Conservation (phyloP, 2,329 filamentous ascomycete species). For the Colletotrichum paranaense region DNA sequence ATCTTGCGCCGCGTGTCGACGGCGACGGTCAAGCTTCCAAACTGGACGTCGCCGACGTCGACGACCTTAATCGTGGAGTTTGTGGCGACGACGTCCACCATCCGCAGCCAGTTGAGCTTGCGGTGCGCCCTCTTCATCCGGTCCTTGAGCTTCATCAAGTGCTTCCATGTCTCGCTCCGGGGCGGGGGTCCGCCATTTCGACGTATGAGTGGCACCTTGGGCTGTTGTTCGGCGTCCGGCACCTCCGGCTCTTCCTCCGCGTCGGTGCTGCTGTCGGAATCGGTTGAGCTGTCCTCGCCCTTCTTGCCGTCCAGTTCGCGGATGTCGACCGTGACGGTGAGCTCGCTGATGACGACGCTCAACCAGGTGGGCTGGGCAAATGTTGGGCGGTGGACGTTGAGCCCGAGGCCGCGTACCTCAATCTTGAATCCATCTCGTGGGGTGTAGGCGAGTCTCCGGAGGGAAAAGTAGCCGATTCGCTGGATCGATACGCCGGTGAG, state of each 20-base stretch:
- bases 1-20: constrained; percentile 94
- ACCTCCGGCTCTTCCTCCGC: constrained; percentile 27
- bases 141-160: constrained; percentile 83
- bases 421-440: constrained; percentile 89
- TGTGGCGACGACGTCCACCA: constrained; percentile 89
- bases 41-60: constrained; percentile 85
- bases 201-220: constrained; percentile 38
- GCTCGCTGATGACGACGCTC: constrained; percentile 87
- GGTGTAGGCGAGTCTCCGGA: constrained; percentile 90
- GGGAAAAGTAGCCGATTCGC: constrained; percentile 90
- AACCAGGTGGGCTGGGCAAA: constrained; percentile 98
- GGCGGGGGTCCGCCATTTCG: constrained; percentile 46
- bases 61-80: constrained; percentile 82
- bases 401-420: constrained; percentile 87
- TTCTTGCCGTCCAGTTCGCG: constrained; percentile 69
- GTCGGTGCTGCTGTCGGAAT: constrained; percentile 42
- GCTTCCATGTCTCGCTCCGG: constrained; percentile 83
- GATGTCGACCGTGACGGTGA: constrained; percentile 86
- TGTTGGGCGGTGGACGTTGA: constrained; percentile 91
- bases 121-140: constrained; percentile 87
- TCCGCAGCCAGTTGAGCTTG: constrained; percentile 86
- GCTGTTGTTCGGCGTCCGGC: constrained; percentile 15
- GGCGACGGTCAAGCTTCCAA: constrained; percentile 85
- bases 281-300: constrained; percentile 44
- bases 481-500: constrained; percentile 96